Evolutionary conservation across 75 land plant species (phyloP).

Genomic region (Sequoiadendron giganteum): DNA sequence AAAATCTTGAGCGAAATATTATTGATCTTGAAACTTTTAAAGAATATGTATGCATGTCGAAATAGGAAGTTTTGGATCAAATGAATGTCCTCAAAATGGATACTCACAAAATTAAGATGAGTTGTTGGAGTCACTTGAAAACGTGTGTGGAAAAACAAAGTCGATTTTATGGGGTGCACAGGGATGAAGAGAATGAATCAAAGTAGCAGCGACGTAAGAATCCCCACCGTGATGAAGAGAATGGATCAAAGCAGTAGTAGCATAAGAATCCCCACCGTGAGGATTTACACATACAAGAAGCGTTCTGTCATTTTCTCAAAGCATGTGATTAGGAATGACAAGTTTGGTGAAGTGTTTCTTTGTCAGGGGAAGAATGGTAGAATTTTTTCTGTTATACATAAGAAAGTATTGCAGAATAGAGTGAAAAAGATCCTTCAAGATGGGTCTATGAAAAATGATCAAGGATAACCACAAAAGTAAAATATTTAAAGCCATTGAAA

Average conservation of each 20-base stretch:
- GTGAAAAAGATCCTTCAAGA: constrained; percentile 14
- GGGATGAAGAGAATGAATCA: too few relatives aligned
- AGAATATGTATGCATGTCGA: neutral
- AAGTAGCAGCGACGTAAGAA: too few relatives aligned
- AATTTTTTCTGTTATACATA: constrained; percentile 5
- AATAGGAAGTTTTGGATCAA: neutral
- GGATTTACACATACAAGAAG: constrained; percentile 33
- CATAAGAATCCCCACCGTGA: constrained; percentile 27
- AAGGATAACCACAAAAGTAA: too few relatives aligned
- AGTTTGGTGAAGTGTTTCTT: constrained; percentile 45
- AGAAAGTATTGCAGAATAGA: constrained; percentile 17
- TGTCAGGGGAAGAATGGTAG: constrained; percentile 11
- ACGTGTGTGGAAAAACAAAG: neutral
- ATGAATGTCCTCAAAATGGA: neutral
- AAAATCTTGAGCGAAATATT: neutral
- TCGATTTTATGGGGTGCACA: neutral
- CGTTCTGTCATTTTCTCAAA: constrained; percentile 35
- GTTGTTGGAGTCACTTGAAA: neutral
- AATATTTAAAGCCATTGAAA: too few relatives aligned
- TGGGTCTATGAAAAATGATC: constrained; percentile 11
- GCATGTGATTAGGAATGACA: constrained; percentile 32
- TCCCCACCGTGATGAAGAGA: neutral
- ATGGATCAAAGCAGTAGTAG: constrained; percentile 19
- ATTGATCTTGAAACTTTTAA: neutral
- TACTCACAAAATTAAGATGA: neutral